phyloP scores from a whole-genome alignment of 2,329 filamentous ascomycete species.

The Graphilbum ipis-grandicollis region DNA sequence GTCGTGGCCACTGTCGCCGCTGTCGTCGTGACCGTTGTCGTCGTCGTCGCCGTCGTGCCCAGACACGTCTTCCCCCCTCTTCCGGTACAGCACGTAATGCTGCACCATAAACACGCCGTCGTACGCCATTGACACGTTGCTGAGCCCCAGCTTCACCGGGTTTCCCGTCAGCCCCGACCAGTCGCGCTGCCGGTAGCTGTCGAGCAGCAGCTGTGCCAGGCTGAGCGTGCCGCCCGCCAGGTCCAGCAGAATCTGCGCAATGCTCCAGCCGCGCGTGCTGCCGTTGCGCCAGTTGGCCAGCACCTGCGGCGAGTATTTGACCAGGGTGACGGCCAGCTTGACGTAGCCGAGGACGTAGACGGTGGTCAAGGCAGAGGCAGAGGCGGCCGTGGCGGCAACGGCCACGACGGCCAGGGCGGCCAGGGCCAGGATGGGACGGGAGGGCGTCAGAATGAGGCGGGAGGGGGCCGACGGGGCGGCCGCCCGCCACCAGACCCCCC shows the following conservation, averaged over 20 bases:
- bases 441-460: constrained; percentile 32
- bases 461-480: constrained; percentile 38
- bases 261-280: constrained; percentile 79
- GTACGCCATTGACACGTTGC: constrained; percentile 73
- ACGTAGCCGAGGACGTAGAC: constrained; percentile 63
- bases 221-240: constrained; percentile 68
- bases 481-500: constrained; percentile 46
- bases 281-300: constrained; percentile 68
- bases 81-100: constrained; percentile 66
- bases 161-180: constrained; percentile 89
- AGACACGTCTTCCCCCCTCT: neutral
- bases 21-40: neutral
- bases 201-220: constrained; percentile 64
- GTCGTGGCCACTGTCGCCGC: neutral
- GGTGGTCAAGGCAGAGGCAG: neutral
- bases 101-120: constrained; percentile 76
- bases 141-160: constrained; percentile 73
- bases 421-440: constrained; percentile 48
- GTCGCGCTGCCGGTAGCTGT: constrained; percentile 68
- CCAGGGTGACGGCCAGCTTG: constrained; percentile 72
- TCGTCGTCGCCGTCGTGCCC: neutral
- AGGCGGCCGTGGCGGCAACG: constrained; percentile 27
- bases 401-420: constrained; percentile 44
- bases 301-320: constrained; percentile 87
- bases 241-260: constrained; percentile 69